Base-by-base conservation (phyloP, 1,284 basidiomycete species). In the Cutaneotrichosporon dermatis region DNA sequence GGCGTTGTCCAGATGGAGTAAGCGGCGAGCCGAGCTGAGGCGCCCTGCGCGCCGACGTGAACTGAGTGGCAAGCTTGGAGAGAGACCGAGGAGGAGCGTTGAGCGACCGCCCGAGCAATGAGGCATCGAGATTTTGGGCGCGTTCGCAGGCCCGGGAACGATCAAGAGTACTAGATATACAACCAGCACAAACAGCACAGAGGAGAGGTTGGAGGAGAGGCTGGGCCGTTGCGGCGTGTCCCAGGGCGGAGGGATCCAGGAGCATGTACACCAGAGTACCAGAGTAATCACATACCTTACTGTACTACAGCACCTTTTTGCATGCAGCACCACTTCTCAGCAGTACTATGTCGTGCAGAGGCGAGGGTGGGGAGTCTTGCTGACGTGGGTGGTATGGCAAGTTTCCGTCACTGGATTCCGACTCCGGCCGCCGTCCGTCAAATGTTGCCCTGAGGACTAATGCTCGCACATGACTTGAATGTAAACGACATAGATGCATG, bases 1-100 rank as follows among this genome's bases (percentile, higher is more conserved):
- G 96, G 95, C 59, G 94, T 99, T 37, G 92, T 88, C 11, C 79
- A 80, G 72, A 68, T 72, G 9, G 75, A 76, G 66, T 73, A 75
- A 61, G 43, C 15, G 45, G 25, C 25, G n/a, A 41, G 15, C 11
- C 37, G 11, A 39, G 37, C n/a, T n/a, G n/a, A n/a, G n/a, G n/a
- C n/a, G n/a, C n/a, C n/a, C n/a, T n/a, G n/a, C n/a, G n/a, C n/a
- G n/a, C n/a, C n/a, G 37, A 37, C 53, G 13, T 39, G 11, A 6
- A 39, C 37, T 11, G 37, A 11, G 11, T 6, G 11, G 12, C 25
- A 6, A 7, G 6, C 7, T 35, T 7, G 12, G 46, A 35, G 25
- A 4, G 43, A 4, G 12, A 15, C 40, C 40, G 9, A 13, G 10
- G 40, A 4, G 40, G 3, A 13, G 40, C 40, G 40, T n/a, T n/a